These are phyloP conservation scores for Asterochloris erici DNA, from an alignment of 139 green algal genomes.

Conservation along the genomic window DNA sequence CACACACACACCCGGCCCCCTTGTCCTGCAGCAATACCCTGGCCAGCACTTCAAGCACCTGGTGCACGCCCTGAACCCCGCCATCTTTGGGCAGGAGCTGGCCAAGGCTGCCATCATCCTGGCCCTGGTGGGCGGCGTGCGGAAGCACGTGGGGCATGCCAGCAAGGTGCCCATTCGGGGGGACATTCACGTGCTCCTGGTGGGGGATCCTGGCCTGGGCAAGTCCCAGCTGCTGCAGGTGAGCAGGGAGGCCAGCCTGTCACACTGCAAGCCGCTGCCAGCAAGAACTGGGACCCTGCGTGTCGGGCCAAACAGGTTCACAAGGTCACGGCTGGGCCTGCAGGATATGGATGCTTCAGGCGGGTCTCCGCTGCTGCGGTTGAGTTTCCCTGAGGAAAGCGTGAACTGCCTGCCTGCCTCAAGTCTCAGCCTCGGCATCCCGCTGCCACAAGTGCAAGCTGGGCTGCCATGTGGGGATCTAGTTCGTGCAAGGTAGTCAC, in stretches of 20 bases:
- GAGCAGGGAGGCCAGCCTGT: neutral
- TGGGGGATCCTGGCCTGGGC: slow-evolving; percentile 84
- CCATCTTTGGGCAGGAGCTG: slow-evolving; percentile 86
- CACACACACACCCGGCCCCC: neutral
- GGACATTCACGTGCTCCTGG: slow-evolving; percentile 83
- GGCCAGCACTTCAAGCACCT: slow-evolving; percentile 73
- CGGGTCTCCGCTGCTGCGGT: too few species aligned
- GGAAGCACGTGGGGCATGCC: slow-evolving; percentile 42
- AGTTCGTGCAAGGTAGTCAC: too few species aligned
- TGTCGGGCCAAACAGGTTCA: too few species aligned
- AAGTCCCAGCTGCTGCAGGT: slow-evolving; percentile 91
- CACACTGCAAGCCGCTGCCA: too few species aligned
- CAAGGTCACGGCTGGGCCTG: too few species aligned
- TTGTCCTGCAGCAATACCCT: slow-evolving; percentile 41
- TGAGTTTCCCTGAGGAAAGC: too few species aligned
- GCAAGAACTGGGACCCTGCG: too few species aligned
- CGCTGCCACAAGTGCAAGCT: too few species aligned
- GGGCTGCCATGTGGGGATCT: too few species aligned
- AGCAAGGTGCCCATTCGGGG: slow-evolving; percentile 56
- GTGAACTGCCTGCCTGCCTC: too few species aligned
- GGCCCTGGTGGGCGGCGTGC: slow-evolving; percentile 81
- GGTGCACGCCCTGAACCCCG: slow-evolving; percentile 79
- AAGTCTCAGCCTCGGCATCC: too few species aligned
- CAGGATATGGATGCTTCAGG: too few species aligned
- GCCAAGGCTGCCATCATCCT: slow-evolving; percentile 91